A percentile compares a stretch with the other conserved stretches of the same genome.
phyloP scores from a whole-genome alignment of 2,329 filamentous ascomycete genomes.

The Nemania sp. region DNA sequence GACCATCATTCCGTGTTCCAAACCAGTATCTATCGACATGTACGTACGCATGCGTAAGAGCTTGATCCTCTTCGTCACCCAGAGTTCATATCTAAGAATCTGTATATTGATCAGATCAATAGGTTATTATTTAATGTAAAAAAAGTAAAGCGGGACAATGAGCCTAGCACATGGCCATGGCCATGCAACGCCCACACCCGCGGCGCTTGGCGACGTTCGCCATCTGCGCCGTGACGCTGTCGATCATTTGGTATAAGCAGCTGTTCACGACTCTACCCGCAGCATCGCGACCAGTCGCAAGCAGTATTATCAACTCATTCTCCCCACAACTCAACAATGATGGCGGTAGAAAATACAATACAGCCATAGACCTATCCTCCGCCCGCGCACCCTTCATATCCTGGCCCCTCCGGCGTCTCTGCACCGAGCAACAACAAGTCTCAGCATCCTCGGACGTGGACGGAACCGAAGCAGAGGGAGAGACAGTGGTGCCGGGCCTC shows the following conservation, averaged over 20 bases:
- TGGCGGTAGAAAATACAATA: too few species aligned
- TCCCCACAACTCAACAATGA: neutral
- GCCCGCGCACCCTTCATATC: slow-evolving; percentile 46
- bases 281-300: neutral
- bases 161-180: slow-evolving; percentile 4
- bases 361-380: slow-evolving; percentile 40
- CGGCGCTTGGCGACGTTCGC: slow-evolving; percentile 8
- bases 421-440: slow-evolving; percentile 47
- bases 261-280: neutral
- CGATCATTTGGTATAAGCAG: slow-evolving; percentile 18
- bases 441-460: too few species aligned
- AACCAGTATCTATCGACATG: neutral
- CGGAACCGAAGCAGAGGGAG: slow-evolving; percentile 20
- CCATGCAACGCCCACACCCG: neutral
- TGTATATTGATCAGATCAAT: too few species aligned
- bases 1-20: slow-evolving; percentile 13
- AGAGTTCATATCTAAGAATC: too few species aligned
- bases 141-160: too few species aligned
- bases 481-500: slow-evolving; percentile 43
- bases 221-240: neutral
- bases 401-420: slow-evolving; percentile 49
- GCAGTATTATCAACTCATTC: neutral
- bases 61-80: neutral
- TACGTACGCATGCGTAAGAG: neutral
- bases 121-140: too few species aligned